Evolutionary conservation across 768 basidiomycete species (phyloP).

Genomic region (Hygrophorus russula): DNA sequence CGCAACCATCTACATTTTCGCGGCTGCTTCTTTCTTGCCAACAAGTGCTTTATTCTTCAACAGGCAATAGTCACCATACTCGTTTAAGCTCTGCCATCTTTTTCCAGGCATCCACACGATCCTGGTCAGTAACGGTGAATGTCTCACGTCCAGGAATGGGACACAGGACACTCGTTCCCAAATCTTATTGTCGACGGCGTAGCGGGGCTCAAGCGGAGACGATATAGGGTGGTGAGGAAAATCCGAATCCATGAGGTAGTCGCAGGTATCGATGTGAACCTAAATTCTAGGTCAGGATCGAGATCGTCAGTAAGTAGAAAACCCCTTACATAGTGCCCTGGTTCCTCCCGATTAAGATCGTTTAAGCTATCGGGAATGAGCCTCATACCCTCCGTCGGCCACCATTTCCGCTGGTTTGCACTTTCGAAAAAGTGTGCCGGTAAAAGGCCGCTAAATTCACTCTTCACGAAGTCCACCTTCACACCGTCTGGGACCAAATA

Average conservation of each 20-base stretch:
- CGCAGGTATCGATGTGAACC: constrained; percentile 68
- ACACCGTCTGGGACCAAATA: constrained; percentile 81
- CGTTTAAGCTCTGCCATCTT: constrained; percentile 57
- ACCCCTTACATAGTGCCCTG: constrained; percentile 58
- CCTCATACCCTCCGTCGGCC: constrained; percentile 54
- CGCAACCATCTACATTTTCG: background rate
- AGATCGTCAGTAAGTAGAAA: constrained; percentile 3
- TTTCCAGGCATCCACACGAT: constrained; percentile 72
- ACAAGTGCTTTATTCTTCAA: constrained; percentile 49
- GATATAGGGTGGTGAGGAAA: constrained; percentile 57
- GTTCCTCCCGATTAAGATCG: constrained; percentile 76
- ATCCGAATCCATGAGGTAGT: constrained; percentile 87
- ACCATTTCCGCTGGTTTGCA: constrained; percentile 21
- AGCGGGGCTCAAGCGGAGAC: constrained; percentile 67
- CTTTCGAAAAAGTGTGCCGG: constrained; percentile 68
- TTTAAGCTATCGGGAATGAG: constrained; percentile 61
- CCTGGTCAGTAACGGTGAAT: constrained; percentile 64
- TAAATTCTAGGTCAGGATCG: constrained; percentile 15
- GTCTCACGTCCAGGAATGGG: constrained; percentile 73
- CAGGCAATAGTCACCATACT: constrained; percentile 87
- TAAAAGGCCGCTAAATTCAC: constrained; percentile 81
- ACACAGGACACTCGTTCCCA: constrained; percentile 81
- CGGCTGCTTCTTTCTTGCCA: constrained; percentile 19
- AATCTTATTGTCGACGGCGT: constrained; percentile 44
- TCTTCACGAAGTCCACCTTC: constrained; percentile 81